Evolutionary conservation across 2,329 filamentous ascomycete genomes (phyloP), one percentile per base, ranked within the genome.

Genomic region (Epichloe scottii): DNA sequence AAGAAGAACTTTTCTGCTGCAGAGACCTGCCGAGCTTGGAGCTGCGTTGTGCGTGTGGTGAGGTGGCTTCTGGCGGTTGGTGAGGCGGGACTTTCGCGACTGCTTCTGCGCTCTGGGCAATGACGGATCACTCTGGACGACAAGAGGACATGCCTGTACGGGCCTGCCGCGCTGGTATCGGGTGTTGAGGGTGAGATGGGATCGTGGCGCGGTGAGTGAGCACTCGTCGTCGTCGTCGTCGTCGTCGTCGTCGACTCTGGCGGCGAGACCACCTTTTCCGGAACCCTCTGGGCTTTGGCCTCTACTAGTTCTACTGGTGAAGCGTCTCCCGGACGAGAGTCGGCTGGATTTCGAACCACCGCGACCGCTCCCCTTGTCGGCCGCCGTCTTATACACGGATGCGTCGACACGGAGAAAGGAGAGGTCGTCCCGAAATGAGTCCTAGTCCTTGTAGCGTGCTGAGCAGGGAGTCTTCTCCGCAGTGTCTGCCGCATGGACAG

Each of bases 1-100:
- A 55, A 53, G 56, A 69, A 68, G 58, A 68, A 70, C 34, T 57
- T 58, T 38, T 57, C 58, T 1, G 64, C 64, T 19, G 58, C 53
- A 38, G 56, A 56, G 11, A 67, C 51, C 23, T 59, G 53, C n/a
- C 56, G 57, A 12, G 49, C 54, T 12, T 65, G 59, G 11, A 54
- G 50, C 26, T 57, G 58, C n/a, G 51, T 49, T 11, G 54, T 41
- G 49, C 41, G 21, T 4, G 52, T 40, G 14, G 52, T 47, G 41
- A 53, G n/a, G 49, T 47, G 30, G 39, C 26, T 21, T 5, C 12
- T n/a, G 12, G 34, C 12, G 19, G 46, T 33, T 38, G 50, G 12
- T 11, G 46, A n/a, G 15, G 33, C 7, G 56, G 53, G 5, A 52
- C 4, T n/a, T n/a, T n/a, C 6, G 12, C 5, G 15, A 15, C 12